Conservation (phyloP, 495 filamentous ascomycete species). For the Hypomontagnella submonticulosa region DNA sequence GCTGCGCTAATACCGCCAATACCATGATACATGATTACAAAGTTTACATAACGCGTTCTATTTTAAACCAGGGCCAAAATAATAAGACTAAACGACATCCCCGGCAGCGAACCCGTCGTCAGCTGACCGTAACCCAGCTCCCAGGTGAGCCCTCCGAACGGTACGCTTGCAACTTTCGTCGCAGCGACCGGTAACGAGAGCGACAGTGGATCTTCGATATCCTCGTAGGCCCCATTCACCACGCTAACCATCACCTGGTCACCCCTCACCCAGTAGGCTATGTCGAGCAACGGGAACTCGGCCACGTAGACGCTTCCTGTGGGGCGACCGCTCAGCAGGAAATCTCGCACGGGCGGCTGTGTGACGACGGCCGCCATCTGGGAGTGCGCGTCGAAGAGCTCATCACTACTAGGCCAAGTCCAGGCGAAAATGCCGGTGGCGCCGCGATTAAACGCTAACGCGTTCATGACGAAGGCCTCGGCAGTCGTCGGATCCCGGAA, state of each 20-base stretch:
- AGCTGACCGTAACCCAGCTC: constrained; percentile 29
- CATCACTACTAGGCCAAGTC: constrained; percentile 62
- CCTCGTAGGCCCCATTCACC: constrained; percentile 54
- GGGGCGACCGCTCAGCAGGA: constrained; percentile 55
- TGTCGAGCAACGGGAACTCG: constrained; percentile 51
- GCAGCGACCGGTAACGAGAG: constrained; percentile 36
- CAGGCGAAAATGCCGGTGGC: constrained; percentile 65
- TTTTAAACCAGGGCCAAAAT: constrained; percentile 29
- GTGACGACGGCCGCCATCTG: constrained; percentile 58
- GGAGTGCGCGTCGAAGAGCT: constrained; percentile 58
- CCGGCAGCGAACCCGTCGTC: constrained; percentile 27
- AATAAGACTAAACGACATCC: constrained; percentile 41
- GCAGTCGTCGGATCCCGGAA: constrained; percentile 62
- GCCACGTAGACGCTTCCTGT: constrained; percentile 27
- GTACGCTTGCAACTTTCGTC: constrained; percentile 22
- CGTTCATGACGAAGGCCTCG: constrained; percentile 69
- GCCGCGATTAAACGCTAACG: constrained; percentile 71
- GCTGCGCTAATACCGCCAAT: too few relatives aligned
- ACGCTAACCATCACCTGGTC: constrained; percentile 56
- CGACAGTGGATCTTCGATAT: constrained; percentile 36
- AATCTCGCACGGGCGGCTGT: constrained; percentile 49
- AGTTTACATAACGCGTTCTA: constrained; percentile 1
- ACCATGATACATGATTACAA: too few relatives aligned
- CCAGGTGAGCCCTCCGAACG: constrained; percentile 42
- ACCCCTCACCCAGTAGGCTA: constrained; percentile 55